Evolutionary conservation across 495 filamentous ascomycete genomes (phyloP), one percentile per base, ranked within the genome.

Genomic region (Aspergillus campestris): DNA sequence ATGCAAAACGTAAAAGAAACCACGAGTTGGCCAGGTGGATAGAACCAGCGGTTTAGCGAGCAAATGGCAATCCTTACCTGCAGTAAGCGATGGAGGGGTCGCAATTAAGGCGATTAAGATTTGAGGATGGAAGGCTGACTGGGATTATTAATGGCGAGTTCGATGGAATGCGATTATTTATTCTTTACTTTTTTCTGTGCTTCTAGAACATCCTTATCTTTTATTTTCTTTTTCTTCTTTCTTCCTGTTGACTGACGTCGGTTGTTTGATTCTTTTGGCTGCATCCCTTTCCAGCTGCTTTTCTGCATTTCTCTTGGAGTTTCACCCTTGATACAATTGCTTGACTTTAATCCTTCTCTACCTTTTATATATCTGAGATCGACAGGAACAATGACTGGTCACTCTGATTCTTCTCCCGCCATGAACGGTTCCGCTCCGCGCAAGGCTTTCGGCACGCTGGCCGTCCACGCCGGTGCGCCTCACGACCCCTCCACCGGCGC

Each of bases 401-500:
- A 38, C 41, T 37, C 40, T 38, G 50, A 53, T 40, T 46, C 38
- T 41, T 47, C 33, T 47, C 37, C 55, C 59, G 36, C 59, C 40
- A 42, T 65, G 47, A 61, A 63, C 42, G 51, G 50, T 11, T 51
- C 56, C 38, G 38, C 53, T 15, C 38, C 55, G 42, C 43, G 14
- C 9, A 78, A 80, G 44, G 64, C 78, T 24, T 98, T 98, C 66
- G 92, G 86, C 14, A 98, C 92, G 29, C 74, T 92, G 24, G 92
- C 92, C 36, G 92, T 98, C 9, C 92, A 98, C 66, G 87, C 91
- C 43, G 92, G 92, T 36, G 69, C 88, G 35, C 86, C 84, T 52
- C 87, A 94, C 63, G 92, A 98, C 70, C 86, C 89, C 33, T 70
- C 72, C 8, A 98, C 91, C 24, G 92, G 92, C 45, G 92, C 92